Percentiles rank a stretch among this genome's conserved stretches.
phyloP scores from a whole-genome alignment of 1,139 yeast genomes.

The Suhomyces wounanorum region DNA sequence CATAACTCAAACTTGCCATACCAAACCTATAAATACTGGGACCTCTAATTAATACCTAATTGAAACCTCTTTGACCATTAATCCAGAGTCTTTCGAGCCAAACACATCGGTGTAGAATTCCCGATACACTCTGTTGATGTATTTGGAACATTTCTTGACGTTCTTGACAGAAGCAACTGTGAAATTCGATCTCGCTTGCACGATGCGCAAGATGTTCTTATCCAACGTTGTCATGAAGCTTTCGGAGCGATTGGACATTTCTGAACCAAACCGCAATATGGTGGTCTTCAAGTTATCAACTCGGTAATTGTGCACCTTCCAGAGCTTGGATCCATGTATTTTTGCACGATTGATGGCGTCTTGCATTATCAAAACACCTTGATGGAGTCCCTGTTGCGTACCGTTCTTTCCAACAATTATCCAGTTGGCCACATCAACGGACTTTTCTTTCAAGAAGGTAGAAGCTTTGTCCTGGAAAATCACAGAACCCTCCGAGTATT shows the following conservation, averaged over 20 bases:
- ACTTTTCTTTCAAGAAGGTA: not conserved
- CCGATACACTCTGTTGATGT: slow-evolving; percentile 7
- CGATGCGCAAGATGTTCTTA: not conserved
- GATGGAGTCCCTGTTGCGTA: not conserved
- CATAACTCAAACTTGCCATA: not conserved
- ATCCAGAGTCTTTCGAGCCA: not conserved
- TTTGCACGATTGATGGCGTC: not conserved
- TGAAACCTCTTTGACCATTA: slow-evolving; percentile 1
- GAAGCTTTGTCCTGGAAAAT: not conserved
- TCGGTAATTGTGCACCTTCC: not conserved
- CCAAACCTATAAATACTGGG: not conserved
- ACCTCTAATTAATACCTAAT: slow-evolving; percentile 4
- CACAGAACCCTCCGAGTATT: not conserved
- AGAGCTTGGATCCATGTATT: not conserved
- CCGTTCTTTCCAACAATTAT: not conserved
- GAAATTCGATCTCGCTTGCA: not conserved
- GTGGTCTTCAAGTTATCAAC: not conserved
- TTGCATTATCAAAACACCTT: not conserved
- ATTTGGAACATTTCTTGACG: slow-evolving; percentile 5
- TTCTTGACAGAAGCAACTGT: not conserved
- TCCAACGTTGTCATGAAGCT: not conserved
- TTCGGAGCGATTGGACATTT: not conserved
- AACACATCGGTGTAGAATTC: not conserved
- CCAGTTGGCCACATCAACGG: not conserved
- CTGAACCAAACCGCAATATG: not conserved